Conservation (phyloP, 768 basidiomycete species). For the Dioszegia hungarica region DNA sequence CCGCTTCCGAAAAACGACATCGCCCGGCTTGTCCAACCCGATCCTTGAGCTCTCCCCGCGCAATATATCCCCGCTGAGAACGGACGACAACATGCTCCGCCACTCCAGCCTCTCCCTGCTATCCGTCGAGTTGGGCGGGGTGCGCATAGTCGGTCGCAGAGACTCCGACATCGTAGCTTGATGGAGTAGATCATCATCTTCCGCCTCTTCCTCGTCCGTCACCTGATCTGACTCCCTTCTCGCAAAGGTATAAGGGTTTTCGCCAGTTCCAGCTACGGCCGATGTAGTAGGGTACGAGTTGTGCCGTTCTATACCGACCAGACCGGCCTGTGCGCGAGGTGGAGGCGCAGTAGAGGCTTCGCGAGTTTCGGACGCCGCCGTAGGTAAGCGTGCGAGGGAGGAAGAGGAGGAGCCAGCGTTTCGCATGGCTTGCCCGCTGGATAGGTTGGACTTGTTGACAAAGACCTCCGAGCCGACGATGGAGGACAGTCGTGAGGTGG, state of each 20-base stretch:
- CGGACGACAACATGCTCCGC: constrained; percentile 92
- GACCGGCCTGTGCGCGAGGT: too few species aligned
- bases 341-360: too few species aligned
- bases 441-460: background rate
- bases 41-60: constrained; percentile 92
- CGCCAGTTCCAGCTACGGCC: too few species aligned
- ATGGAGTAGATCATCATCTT: too few species aligned
- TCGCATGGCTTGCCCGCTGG: too few species aligned
- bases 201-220: background rate
- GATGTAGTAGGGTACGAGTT: too few species aligned
- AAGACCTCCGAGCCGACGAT: constrained; percentile 3
- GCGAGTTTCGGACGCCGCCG: too few species aligned
- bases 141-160: background rate
- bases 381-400: too few species aligned
- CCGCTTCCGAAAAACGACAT: constrained; percentile 48
- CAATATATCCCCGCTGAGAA: constrained; percentile 87
- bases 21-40: constrained; percentile 68
- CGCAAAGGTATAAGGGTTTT: too few species aligned
- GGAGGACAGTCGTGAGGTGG: background rate
- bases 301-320: too few species aligned
- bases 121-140: constrained; percentile 64
- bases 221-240: background rate
- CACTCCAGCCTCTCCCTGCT: constrained; percentile 84
- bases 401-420: too few species aligned
- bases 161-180: too few species aligned